Evolutionary conservation across 805 yeast species (phyloP), one percentile per base, ranked within the genome.

Genomic region (Starmerella bombi): DNA sequence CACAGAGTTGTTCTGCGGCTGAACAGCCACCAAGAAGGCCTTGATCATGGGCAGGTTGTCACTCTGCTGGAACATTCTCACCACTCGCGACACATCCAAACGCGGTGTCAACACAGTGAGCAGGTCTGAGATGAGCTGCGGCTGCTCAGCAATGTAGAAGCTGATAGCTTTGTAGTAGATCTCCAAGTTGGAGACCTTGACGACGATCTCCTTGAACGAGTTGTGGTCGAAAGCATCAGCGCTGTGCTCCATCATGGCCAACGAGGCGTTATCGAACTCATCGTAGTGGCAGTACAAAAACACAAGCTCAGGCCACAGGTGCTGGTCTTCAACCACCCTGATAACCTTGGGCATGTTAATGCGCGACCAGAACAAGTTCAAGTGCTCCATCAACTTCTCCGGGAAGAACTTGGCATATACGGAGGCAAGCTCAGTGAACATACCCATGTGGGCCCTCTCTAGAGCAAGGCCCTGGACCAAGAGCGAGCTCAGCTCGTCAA

Each of bases 381-480:
- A 71, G 64, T 91, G 97, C 64, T 91, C 97, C 84, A 83, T 81
- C 41, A 93, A 81, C 64, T 76, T 80, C 38, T 76, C 81, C 22
- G 96, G 94, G 47, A 75, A 74, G 64, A 86, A 91, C 61, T 86
- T 88, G 50, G 93, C 73, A 66, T 88, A 91, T 52, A 91, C 69
- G 36, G 82, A 71, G 18, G 97, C 94, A 54, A 91, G 71, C 63
- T 86, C 96, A 9, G 98, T 91, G 61, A 91, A 91, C 96, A 91
- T 88, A 53, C 97, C 98, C 98, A 91, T 91, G 60, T 91, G 98
- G 29, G 98, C 98, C 61, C 98, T 81, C 69, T 91, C 98, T 52
- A 91, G 71, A 32, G 94, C 93, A 45, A 91, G 71, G 50, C 97
- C 97, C 54, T 85, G 88, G 64, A 91, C 98, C 55, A 91, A 84